Evolutionary conservation across 176 grass and related monocot species (phyloP), one percentile per base, ranked within the genome.

Genomic region (Oryza officinalis): DNA sequence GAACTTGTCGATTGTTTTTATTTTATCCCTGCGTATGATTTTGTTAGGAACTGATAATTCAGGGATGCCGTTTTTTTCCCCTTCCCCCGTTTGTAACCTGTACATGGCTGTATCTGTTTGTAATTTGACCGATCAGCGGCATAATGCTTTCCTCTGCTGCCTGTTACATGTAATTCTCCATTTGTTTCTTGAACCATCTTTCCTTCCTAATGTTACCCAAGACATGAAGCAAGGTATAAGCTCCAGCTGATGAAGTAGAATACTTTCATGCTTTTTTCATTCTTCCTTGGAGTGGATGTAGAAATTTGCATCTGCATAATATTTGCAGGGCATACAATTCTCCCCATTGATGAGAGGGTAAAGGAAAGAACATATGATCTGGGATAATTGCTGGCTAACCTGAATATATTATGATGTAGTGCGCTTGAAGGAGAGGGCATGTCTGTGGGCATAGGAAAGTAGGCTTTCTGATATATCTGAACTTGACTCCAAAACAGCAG

Each of bases 1-100:
- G 17, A 72, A 69, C 33, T 35, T 31, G 37, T 38, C 1, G 37
- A 38, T 38, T 27, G 26, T 54, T 69, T 5, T 79, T 41, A 14
- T 23, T 78, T 38, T 83, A 83, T 67, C 74, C 61, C 41, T 15
- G 27, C 28, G 22, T 75, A 61, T 83, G 84, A 61, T 86, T 81
- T 89, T 74, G 84, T 28, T 77, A 63, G 73, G 60, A 37, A 46
- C 33, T 81, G 65, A 78, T 52, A 57, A 63, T 79, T 69, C 70
- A 68, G 79, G 84, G 67, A 38, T 78, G 49, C n/a, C 63, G 27
- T 78, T 25, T 61, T 60, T 60, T 50, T 50, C 14, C 14, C 57
- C 20, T 23, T 25, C 9, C 8, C 11, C 22, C 9, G 22, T 8
- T 86, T 49, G 22, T 27, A 69, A 4, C 32, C 31, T 69, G 20